Conservation (phyloP, 1,284 basidiomycete species). For the Tylopilus sp. region DNA sequence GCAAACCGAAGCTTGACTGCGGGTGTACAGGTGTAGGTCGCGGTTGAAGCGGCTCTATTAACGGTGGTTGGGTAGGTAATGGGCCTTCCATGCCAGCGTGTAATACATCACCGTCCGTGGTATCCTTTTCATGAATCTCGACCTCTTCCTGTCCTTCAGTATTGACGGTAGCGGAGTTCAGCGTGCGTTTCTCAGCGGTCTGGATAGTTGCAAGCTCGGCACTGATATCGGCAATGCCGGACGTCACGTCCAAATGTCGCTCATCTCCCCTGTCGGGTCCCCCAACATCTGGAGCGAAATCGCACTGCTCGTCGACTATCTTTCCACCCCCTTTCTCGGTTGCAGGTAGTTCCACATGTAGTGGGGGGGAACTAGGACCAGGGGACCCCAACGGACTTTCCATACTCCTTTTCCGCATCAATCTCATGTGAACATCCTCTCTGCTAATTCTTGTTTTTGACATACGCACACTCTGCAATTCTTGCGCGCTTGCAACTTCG, state of each 20-base stretch:
- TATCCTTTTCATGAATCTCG: background rate
- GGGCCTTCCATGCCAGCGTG: background rate
- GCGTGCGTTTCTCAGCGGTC: constrained; percentile 40
- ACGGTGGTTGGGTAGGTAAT: background rate
- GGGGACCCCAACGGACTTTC: constrained; percentile 37
- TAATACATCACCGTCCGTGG: background rate
- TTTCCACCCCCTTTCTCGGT: constrained; percentile 1
- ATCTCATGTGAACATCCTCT: constrained; percentile 50
- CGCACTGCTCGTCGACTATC: background rate
- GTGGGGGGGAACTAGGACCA: constrained; percentile 9
- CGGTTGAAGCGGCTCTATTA: constrained; percentile 6
- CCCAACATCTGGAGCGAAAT: background rate
- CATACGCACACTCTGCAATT: constrained; percentile 25
- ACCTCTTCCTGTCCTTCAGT: background rate
- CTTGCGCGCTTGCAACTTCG: constrained; percentile 23
- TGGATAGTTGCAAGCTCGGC: constrained; percentile 46
- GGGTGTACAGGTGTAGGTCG: constrained; percentile 8
- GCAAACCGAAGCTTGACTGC: constrained; percentile 18
- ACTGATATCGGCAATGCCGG: constrained; percentile 35
- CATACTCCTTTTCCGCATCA: constrained; percentile 43
- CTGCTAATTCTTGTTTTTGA: constrained; percentile 43
- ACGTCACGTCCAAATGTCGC: constrained; percentile 8
- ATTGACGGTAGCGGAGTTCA: constrained; percentile 21
- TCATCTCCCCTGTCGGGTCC: constrained; percentile 7
- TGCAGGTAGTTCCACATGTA: background rate